Percentiles rank a stretch among this genome's conserved stretches.
Conservation (phyloP, 2,329 filamentous ascomycete species). For the Hypoxylon sp. region DNA sequence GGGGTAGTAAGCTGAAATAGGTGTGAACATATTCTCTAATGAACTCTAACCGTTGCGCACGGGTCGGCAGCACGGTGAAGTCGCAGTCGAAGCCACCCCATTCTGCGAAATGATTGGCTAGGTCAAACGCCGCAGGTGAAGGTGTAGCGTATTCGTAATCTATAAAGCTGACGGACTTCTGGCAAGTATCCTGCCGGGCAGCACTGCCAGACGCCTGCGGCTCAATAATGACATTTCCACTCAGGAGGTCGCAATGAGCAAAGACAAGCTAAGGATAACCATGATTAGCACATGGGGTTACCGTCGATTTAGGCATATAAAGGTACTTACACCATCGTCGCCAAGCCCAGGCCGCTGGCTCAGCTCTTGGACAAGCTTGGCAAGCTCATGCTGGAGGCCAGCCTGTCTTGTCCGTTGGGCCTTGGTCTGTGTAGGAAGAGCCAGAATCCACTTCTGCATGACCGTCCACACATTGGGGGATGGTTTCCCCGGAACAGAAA, state of each 20-base stretch:
- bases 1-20: constrained; percentile 67
- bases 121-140: constrained; percentile 92
- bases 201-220: constrained; percentile 51
- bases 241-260: constrained; percentile 94
- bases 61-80: constrained; percentile 81
- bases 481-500: constrained; percentile 70
- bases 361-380: constrained; percentile 72
- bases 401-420: constrained; percentile 72
- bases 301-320: neutral
- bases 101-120: constrained; percentile 97
- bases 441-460: constrained; percentile 94
- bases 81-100: constrained; percentile 98
- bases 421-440: constrained; percentile 77
- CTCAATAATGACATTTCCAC: constrained; percentile 92
- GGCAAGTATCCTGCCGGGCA: constrained; percentile 47
- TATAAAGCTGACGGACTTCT: constrained; percentile 76
- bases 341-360: constrained; percentile 81
- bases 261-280: constrained; percentile 75
- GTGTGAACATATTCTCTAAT: constrained; percentile 81
- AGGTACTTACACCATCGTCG: constrained; percentile 69
- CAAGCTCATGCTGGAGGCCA: constrained; percentile 76
- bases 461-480: constrained; percentile 93
- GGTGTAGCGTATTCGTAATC: constrained; percentile 98
- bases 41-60: constrained; percentile 78
- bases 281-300: constrained; percentile 7